Percentiles rank a stretch among this genome's conserved stretches.
These are phyloP conservation scores for Solanum clarkiae DNA, from an alignment of 257 asterid genomes.

Conservation along the genomic window DNA sequence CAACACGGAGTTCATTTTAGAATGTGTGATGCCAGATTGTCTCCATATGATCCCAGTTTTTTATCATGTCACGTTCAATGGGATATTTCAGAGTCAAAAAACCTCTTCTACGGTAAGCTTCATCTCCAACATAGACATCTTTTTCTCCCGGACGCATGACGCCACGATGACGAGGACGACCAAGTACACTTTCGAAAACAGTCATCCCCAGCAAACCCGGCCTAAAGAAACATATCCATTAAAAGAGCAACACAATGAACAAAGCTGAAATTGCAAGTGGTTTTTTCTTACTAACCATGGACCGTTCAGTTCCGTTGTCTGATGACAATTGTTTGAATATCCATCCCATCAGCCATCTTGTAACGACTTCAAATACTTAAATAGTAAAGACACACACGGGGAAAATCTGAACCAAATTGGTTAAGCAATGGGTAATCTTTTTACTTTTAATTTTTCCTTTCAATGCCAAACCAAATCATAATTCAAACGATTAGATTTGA, in stretches of 20 bases:
- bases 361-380: neutral
- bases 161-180: neutral
- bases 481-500: too few species aligned
- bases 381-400: too few species aligned
- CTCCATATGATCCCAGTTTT: neutral
- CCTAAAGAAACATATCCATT: neutral
- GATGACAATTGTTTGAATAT: neutral
- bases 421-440: too few species aligned
- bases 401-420: too few species aligned
- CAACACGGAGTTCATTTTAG: too few species aligned
- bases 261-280: neutral
- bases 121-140: neutral
- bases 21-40: neutral
- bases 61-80: neutral
- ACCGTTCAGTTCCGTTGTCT: neutral
- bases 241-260: neutral
- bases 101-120: neutral
- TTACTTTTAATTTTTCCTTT: too few species aligned
- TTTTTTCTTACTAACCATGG: neutral
- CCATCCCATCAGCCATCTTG: neutral
- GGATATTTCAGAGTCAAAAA: neutral
- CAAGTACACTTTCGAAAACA: neutral
- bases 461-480: too few species aligned
- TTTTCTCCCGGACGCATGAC: neutral
- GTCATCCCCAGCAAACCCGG: neutral